Evolutionary conservation across 305 asterid genomes (phyloP), one percentile per base, ranked within the genome.

Genomic region (Nicotiana rustica): DNA sequence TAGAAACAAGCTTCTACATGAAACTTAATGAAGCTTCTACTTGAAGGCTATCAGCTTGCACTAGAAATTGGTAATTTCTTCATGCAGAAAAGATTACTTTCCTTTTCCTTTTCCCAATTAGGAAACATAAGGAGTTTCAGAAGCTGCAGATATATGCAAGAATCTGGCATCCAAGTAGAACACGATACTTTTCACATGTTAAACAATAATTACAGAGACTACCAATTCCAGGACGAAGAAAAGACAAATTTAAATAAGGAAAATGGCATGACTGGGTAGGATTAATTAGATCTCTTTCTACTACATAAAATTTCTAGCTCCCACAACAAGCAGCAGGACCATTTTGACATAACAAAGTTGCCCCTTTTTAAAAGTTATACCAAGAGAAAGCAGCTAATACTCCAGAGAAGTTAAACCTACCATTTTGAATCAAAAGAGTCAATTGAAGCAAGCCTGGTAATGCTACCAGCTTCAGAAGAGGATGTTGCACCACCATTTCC

Each of bases 391-490:
- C 25, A 75, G 44, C 79, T 6, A 52, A 25, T 49, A 52, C 52
- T 31, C 60, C 60, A 78, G 21, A 64, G 10, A 29, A 6, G 82
- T 66, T 15, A 44, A 41, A 88, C 91, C 70, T 85, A 94, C 99
- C 99, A 96, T 90, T 93, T 94, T 35, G 99, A 96, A 87, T 96
- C 99, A 68, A 93, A 96, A 47, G 99, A 96, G 84, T 96, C 99
- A 25, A 96, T 93, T 18, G 99, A 94, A 79, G 99, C 98, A 83
- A 96, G 97, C 87, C 97, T 90, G 70, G 97, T 93, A 84, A 96
- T 80, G 88, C 98, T 94, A 65, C 89, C 91, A 61, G 91, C 80
- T 80, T 90, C 99, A 65, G 96, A 90, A 85, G 91, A 88, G n/a
- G 92, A 88, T n/a, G 93, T 80, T 12, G 78, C 77, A 52, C 85